Evolutionary conservation across 2,329 filamentous ascomycete genomes (phyloP).

Genomic region (Seiridium cupressi): DNA sequence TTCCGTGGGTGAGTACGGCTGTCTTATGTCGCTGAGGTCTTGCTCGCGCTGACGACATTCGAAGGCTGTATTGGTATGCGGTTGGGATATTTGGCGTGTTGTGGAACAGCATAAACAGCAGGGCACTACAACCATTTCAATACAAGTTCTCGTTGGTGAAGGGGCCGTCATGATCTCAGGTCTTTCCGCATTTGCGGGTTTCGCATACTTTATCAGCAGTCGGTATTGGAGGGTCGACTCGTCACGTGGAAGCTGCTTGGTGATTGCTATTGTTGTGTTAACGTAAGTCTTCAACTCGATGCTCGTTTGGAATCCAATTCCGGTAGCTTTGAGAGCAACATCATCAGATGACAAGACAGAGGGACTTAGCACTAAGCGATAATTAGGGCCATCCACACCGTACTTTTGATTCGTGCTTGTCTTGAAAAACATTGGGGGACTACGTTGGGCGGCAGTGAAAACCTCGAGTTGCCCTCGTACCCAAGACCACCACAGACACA

Average conservation of each 20-base stretch:
- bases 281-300: too few species aligned
- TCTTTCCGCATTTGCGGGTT: too few species aligned
- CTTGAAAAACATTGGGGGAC: not conserved
- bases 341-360: too few species aligned
- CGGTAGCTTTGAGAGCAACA: too few species aligned
- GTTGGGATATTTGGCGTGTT: constrained; percentile 4
- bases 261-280: too few species aligned
- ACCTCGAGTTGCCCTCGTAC: not conserved
- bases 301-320: too few species aligned
- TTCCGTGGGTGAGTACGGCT: not conserved
- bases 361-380: not conserved
- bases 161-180: not conserved
- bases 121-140: not conserved
- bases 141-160: not conserved
- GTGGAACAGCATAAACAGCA: not conserved
- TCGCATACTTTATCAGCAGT: too few species aligned
- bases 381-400: not conserved
- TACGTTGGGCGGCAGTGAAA: not conserved
- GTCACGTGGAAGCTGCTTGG: too few species aligned
- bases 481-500: not conserved
- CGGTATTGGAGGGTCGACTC: too few species aligned
- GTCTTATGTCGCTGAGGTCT: too few species aligned
- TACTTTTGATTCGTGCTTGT: not conserved
- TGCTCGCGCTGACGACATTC: not conserved
- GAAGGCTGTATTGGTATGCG: not conserved